Evolutionary conservation across 2,329 filamentous ascomycete species (phyloP).

Genomic region (Ilyonectria robusta): DNA sequence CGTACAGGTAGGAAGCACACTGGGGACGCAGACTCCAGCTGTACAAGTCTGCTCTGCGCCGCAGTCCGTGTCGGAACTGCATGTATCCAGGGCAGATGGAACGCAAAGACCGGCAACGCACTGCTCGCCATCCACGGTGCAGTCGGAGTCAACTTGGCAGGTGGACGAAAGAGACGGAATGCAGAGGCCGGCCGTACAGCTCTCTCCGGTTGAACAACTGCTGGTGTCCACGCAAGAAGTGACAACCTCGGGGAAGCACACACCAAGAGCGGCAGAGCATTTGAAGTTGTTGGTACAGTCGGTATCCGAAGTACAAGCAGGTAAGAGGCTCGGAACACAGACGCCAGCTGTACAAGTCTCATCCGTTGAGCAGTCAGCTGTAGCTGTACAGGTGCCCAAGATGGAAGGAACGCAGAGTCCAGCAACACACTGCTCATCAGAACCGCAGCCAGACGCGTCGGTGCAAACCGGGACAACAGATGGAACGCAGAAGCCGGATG

Average conservation of each 20-base stretch:
- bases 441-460: background rate
- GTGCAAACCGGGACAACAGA: background rate
- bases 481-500: background rate
- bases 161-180: background rate
- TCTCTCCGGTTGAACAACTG: conserved; percentile 5
- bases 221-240: background rate
- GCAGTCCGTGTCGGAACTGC: background rate
- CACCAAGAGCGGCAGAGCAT: background rate
- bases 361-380: background rate
- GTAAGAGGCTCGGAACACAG: background rate
- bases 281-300: background rate
- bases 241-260: background rate
- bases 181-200: conserved; percentile 1
- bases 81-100: background rate
- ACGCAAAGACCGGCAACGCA: conserved; percentile 4
- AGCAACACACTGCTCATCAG: background rate
- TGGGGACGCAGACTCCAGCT: background rate
- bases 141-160: conserved; percentile 9
- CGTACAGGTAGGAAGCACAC: background rate
- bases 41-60: background rate
- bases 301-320: background rate
- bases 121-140: background rate
- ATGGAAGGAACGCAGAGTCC: conserved; percentile 12
- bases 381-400: background rate
- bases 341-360: background rate